A percentile compares a stretch with the other conserved stretches of the same genome.
Evolutionary conservation across 2,329 filamentous ascomycete genomes (phyloP).

Genomic region (Talaromyces sp.): DNA sequence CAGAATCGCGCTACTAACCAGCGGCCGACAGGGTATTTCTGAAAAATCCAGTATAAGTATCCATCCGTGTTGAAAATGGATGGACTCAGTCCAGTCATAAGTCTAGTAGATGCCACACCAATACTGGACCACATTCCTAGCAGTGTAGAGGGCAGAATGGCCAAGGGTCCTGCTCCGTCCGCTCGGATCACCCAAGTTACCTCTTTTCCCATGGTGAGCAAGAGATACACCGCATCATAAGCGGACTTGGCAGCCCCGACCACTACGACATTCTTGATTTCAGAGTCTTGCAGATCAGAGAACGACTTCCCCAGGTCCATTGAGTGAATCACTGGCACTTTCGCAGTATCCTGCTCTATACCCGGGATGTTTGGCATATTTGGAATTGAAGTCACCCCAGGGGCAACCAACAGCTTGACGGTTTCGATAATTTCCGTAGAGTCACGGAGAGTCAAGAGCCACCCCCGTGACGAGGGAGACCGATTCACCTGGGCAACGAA

Average conservation of each 20-base stretch:
- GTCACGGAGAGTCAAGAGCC: no score
- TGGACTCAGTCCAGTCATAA: not conserved
- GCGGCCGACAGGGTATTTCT: not conserved
- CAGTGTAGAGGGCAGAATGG: conserved; percentile 30
- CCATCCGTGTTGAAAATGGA: not conserved
- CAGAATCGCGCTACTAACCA: not conserved
- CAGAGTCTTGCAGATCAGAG: not conserved
- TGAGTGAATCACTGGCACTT: not conserved
- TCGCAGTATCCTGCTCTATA: not conserved
- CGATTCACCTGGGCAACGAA: no score
- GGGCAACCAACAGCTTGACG: not conserved
- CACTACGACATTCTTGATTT: conserved; percentile 31
- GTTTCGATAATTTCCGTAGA: no score
- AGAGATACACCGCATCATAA: conserved; percentile 33
- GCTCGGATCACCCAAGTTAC: conserved; percentile 36
- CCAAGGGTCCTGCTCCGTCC: conserved; percentile 29
- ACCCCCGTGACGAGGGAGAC: no score
- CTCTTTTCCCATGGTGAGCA: conserved; percentile 29
- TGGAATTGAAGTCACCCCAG: not conserved
- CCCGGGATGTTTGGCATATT: not conserved
- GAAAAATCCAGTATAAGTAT: not conserved
- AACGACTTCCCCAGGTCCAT: not conserved
- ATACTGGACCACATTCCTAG: conserved; percentile 16
- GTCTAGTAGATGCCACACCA: not conserved
- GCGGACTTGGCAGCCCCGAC: conserved; percentile 35